Percentiles rank a stretch among this genome's conserved stretches.
Conservation (phyloP, 2,329 filamentous ascomycete species). For the Simplicillium aogashimaense region DNA sequence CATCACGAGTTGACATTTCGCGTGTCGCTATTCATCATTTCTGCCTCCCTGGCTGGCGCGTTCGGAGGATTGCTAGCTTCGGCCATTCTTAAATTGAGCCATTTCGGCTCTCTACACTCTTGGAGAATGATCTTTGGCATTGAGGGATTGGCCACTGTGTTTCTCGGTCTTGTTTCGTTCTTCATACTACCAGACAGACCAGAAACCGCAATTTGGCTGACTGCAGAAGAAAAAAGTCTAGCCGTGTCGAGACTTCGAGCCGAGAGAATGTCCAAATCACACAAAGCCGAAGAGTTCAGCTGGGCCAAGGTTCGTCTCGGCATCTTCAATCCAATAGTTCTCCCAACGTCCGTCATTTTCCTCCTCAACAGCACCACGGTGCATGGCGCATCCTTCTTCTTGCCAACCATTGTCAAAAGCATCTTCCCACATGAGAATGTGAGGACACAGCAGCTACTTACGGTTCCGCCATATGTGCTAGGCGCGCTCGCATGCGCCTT, state of each 20-base stretch:
- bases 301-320: slow-evolving; percentile 49
- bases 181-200: slow-evolving; percentile 57
- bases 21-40: slow-evolving; percentile 54
- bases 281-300: slow-evolving; percentile 51
- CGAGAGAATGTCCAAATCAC: slow-evolving; percentile 47
- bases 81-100: slow-evolving; percentile 48
- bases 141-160: slow-evolving; percentile 29
- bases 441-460: slow-evolving; percentile 56
- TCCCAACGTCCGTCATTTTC: slow-evolving; percentile 45
- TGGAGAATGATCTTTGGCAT: slow-evolving; percentile 68
- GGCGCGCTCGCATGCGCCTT: slow-evolving; percentile 53
- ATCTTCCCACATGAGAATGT: slow-evolving; percentile 52
- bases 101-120: slow-evolving; percentile 41
- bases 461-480: slow-evolving; percentile 59
- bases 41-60: slow-evolving; percentile 55
- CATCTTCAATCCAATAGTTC: slow-evolving; percentile 49
- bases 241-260: slow-evolving; percentile 49
- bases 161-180: slow-evolving; percentile 45
- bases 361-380: slow-evolving; percentile 61
- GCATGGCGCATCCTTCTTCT: slow-evolving; percentile 62
- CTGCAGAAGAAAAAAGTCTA: slow-evolving; percentile 50
- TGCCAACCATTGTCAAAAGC: slow-evolving; percentile 58
- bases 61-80: slow-evolving; percentile 57
- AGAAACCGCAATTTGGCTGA: slow-evolving; percentile 55
- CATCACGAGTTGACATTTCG: slow-evolving; percentile 54